Base-by-base conservation (phyloP, 768 basidiomycete species). In the Neoboletus subvelutipes region DNA sequence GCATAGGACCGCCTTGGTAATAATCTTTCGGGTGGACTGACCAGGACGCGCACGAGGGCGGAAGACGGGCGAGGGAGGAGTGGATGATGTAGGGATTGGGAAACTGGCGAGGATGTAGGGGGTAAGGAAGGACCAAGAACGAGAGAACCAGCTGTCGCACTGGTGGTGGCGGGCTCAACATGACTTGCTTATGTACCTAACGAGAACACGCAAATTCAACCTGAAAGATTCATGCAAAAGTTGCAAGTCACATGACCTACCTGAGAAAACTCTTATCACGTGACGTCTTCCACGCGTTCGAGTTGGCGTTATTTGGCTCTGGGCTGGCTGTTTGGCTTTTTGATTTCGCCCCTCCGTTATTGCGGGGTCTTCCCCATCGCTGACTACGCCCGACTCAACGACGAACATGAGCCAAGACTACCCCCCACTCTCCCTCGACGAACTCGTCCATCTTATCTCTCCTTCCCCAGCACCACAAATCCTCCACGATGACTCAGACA, bases 21-120 rank as follows among this genome's bases (percentile, higher is more conserved):
- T 80, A 85, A 60, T 88, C 79, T 54, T 88, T 86, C 0, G 87
- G 84, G 65, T 92, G 92, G 50, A 92, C 81, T 10, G 78, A 69
- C 82, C 88, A 85, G n/a, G 83, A 82, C 22, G 79, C 78, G 31
- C 76, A 77, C 29, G 80, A 74, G 34, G 67, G 65, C 17, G 86
- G 84, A 12, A 90, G 77, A 31, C 80, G 80, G 3, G 85, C 80
- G 8, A 91, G 77, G 6, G 86, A 88, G 3, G 81, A 72, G 54
- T 87, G 76, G 4, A 87, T 70, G 41, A 69, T 62, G 4, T 83
- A 71, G 0, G 80, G 73, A 28, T 73, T 72, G 89, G 88, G 64
- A 90, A 90, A 1, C 81, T 78, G 9, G 85, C 79, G 59, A 88
- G 72, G 64, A 90, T 73, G 67, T 87, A 90, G 3, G 78, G 72